Conservation (phyloP, 371 early-diverging fungal species). For the Parasitella parasitica region DNA sequence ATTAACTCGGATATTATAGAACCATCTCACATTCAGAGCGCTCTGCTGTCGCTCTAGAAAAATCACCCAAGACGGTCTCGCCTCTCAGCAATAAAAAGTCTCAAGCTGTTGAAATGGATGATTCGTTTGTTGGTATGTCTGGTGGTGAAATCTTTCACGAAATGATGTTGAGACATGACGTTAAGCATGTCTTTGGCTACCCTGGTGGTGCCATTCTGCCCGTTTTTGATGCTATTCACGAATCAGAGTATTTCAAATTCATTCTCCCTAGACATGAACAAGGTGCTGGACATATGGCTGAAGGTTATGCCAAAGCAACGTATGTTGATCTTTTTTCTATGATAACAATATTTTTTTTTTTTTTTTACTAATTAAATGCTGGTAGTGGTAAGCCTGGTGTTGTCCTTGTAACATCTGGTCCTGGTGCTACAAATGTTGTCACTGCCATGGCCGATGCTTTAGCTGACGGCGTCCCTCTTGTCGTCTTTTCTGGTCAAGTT, state of each 20-base stretch:
- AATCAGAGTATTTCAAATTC: constrained; percentile 92
- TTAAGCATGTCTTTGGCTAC: constrained; percentile 95
- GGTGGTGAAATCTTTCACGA: constrained; percentile 98
- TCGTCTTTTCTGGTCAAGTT: constrained; percentile 95
- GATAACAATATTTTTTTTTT: neutral
- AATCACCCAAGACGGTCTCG: constrained; percentile 21
- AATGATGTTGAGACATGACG: constrained; percentile 93
- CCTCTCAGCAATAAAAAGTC: constrained; percentile 25
- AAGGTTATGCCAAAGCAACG: constrained; percentile 95
- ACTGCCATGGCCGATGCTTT: constrained; percentile 98
- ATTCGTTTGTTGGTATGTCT: constrained; percentile 90
- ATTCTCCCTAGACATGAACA: constrained; percentile 96
- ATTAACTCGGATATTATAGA: constrained; percentile 4
- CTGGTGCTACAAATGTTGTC: constrained; percentile 97
- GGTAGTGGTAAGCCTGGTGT: constrained; percentile 90
- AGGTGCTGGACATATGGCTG: constrained; percentile 98
- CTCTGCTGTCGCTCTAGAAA: constrained; percentile 16
- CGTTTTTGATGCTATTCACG: constrained; percentile 96
- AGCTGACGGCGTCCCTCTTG: constrained; percentile 92
- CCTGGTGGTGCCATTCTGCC: constrained; percentile 97
- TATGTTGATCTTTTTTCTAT: constrained; percentile 21
- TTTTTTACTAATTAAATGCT: neutral
- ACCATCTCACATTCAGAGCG: constrained; percentile 18
- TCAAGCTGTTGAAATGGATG: constrained; percentile 47
- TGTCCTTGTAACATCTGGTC: constrained; percentile 94